Evolutionary conservation across 2,329 filamentous ascomycete species (phyloP).

Genomic region (Pyrenophora teres): DNA sequence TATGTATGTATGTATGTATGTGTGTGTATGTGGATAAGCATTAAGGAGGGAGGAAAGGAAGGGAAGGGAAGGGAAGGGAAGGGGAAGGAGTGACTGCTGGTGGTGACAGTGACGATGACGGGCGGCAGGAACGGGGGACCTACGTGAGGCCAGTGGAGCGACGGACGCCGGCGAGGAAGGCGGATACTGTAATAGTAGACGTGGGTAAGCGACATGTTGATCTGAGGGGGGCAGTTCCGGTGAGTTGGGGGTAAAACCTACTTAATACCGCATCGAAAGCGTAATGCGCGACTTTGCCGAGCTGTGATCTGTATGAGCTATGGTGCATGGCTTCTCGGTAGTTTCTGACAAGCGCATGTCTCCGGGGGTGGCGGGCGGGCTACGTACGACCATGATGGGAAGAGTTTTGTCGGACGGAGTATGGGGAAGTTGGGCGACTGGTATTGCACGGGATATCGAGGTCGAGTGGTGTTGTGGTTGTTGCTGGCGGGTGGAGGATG

Average conservation of each 20-base stretch:
- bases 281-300: conserved; percentile 92
- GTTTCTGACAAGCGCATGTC: conserved; percentile 11
- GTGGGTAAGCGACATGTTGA: conserved; percentile 18
- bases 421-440: conserved; percentile 10
- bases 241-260: conserved; percentile 52
- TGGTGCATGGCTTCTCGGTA: conserved; percentile 23
- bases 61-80: conserved; percentile 1
- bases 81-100: conserved; percentile 1
- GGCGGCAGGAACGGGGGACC: conserved; percentile 46
- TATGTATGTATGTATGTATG: background rate
- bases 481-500: conserved; percentile 18
- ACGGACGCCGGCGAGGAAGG: conserved; percentile 95
- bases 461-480: conserved; percentile 12
- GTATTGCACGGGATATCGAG: background rate
- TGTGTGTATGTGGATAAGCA: background rate
- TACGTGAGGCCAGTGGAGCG: conserved; percentile 98
- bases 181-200: conserved; percentile 68
- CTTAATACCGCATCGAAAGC: conserved; percentile 93
- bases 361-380: conserved; percentile 6
- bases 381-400: conserved; percentile 47
- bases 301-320: conserved; percentile 72
- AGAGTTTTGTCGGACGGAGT: conserved; percentile 5
- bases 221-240: conserved; percentile 3
- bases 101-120: background rate
- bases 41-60: background rate